phyloP scores from a whole-genome alignment of 2,329 filamentous ascomycete genomes.

The Myriosclerotinia curreyana region DNA sequence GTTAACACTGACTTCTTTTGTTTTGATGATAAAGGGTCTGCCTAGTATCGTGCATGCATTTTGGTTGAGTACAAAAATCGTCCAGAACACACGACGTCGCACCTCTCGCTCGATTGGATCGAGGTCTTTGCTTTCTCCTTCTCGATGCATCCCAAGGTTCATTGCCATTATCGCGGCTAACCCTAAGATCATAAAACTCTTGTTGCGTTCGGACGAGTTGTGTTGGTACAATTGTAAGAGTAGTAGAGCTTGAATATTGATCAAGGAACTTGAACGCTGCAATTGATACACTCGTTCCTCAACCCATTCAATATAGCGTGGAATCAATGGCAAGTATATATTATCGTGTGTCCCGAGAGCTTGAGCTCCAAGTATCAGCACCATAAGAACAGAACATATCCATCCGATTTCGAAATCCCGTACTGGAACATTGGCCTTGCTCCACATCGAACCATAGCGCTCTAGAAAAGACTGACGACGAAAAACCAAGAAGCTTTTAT shows the following conservation, averaged over 20 bases:
- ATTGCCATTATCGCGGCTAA: constrained; percentile 45
- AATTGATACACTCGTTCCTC: constrained; percentile 41
- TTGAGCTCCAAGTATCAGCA: constrained; percentile 41
- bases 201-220: constrained; percentile 44
- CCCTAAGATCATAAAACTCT: constrained; percentile 44
- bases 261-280: constrained; percentile 41
- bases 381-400: constrained; percentile 44
- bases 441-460: constrained; percentile 42
- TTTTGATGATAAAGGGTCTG: constrained; percentile 36
- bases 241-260: constrained; percentile 45
- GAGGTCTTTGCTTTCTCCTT: constrained; percentile 42
- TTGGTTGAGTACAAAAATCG: constrained; percentile 36
- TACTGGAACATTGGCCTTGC: constrained; percentile 29
- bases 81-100: constrained; percentile 38
- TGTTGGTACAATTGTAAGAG: constrained; percentile 45
- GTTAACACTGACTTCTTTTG: constrained; percentile 35
- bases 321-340: constrained; percentile 39
- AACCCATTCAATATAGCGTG: constrained; percentile 39
- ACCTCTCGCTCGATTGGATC: constrained; percentile 37
- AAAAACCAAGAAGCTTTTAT: constrained; percentile 43
- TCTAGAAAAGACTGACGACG: constrained; percentile 43
- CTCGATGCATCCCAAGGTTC: constrained; percentile 46
- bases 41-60: constrained; percentile 37
- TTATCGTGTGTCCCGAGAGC: constrained; percentile 38
- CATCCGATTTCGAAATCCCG: constrained; percentile 43